phyloP scores from a whole-genome alignment of 331 rosid species.

The Rhamnella rubrinervis region DNA sequence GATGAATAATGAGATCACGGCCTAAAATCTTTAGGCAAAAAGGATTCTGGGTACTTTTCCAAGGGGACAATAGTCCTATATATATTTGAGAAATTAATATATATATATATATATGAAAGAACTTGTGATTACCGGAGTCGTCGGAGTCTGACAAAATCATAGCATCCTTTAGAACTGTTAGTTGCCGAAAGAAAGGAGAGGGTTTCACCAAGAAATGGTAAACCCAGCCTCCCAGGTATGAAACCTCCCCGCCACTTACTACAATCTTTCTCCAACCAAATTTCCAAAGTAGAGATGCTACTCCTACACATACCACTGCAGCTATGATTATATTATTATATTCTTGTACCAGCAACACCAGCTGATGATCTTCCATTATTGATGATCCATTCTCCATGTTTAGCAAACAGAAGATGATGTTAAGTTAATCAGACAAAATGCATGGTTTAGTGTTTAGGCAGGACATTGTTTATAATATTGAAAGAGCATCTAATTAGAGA shows the following conservation, averaged over 20 bases:
- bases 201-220: conserved; percentile 70
- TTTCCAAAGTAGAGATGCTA: conserved; percentile 38
- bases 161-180: conserved; percentile 67
- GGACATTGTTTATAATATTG: background rate
- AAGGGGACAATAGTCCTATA: background rate
- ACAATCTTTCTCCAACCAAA: conserved; percentile 36
- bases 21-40: too few species aligned
- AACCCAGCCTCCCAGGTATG: conserved; percentile 63
- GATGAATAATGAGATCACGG: too few species aligned
- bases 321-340: conserved; percentile 28
- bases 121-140: conserved; percentile 51
- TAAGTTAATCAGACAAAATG: conserved; percentile 17
- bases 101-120: background rate
- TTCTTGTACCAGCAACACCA: conserved; percentile 33
- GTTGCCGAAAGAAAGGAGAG: conserved; percentile 66
- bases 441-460: background rate
- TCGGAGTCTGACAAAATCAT: conserved; percentile 70
- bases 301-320: conserved; percentile 36
- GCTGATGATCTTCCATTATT: conserved; percentile 25
- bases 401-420: background rate
- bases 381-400: conserved; percentile 34
- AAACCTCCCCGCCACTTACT: conserved; percentile 19
- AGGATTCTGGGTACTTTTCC: too few species aligned
- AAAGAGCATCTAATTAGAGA: conserved; percentile 27
- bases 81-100: background rate